Evolutionary conservation across 306 rosid genomes (phyloP).

Genomic region (Nissolia schottii): DNA sequence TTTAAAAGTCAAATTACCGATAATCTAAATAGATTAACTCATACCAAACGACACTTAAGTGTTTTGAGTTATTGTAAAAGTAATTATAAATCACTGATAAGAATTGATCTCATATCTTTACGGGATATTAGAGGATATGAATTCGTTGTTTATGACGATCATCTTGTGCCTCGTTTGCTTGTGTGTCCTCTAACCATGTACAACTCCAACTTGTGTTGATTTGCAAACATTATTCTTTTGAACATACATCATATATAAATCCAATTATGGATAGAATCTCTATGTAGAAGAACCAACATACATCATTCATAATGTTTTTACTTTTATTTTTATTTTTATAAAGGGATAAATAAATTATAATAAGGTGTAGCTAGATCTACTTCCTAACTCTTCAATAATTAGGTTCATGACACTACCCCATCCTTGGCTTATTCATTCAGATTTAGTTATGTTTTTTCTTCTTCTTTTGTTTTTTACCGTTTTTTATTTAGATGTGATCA

Average conservation of each 20-base stretch:
- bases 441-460: slow-evolving; percentile 10
- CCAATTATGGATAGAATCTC: slow-evolving; percentile 35
- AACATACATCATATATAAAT: slow-evolving; percentile 7
- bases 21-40: too few relatives aligned
- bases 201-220: slow-evolving; percentile 33
- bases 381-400: slow-evolving; percentile 36
- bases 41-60: too few relatives aligned
- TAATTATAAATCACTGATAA: too few relatives aligned
- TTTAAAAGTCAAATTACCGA: too few relatives aligned
- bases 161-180: not conserved
- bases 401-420: not conserved
- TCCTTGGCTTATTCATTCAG: slow-evolving; percentile 8
- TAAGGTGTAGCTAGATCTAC: slow-evolving; percentile 31
- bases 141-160: too few relatives aligned
- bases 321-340: too few relatives aligned
- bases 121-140: too few relatives aligned
- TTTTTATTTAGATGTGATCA: slow-evolving; percentile 2
- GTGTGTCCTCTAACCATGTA: slow-evolving; percentile 29
- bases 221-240: slow-evolving; percentile 21
- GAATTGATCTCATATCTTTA: too few relatives aligned
- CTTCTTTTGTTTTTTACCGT: too few relatives aligned
- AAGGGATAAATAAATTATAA: not conserved
- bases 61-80: too few relatives aligned
- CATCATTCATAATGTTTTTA: not conserved
- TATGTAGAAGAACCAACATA: slow-evolving; percentile 19